These are phyloP conservation scores for Annulohypoxylon nitens DNA, from an alignment of 495 filamentous ascomycete species.

Conservation along the genomic window DNA sequence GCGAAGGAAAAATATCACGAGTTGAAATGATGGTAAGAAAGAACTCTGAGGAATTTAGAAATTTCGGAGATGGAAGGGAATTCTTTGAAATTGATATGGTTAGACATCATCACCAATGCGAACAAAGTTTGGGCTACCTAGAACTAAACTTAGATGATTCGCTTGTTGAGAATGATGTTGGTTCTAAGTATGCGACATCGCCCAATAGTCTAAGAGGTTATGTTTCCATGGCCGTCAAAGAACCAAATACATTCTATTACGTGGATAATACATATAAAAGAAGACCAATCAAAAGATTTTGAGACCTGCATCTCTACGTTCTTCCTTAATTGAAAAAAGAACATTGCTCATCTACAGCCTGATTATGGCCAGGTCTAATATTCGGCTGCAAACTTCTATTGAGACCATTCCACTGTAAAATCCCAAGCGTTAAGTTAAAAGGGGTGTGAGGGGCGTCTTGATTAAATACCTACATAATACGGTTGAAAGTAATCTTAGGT, in stretches of 20 bases:
- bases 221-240: background rate
- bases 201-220: background rate
- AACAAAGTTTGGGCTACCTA: slow-evolving; percentile 5
- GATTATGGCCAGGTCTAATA: background rate
- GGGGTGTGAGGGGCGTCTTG: too few relatives aligned
- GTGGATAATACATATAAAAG: background rate
- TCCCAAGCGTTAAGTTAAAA: background rate
- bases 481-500: too few relatives aligned
- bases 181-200: background rate
- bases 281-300: background rate
- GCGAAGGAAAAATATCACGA: background rate
- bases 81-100: background rate
- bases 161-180: background rate
- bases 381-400: background rate
- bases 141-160: background rate
- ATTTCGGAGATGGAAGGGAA: background rate
- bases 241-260: too few relatives aligned
- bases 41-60: background rate
- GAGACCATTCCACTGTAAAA: background rate
- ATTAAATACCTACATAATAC: background rate
- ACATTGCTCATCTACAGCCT: background rate
- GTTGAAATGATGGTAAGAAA: background rate
- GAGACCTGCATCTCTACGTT: background rate
- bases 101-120: background rate
- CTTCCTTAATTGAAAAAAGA: background rate